Base-by-base conservation (phyloP, 169 alveolate genomes). In the Cryptosporidium muris region DNA sequence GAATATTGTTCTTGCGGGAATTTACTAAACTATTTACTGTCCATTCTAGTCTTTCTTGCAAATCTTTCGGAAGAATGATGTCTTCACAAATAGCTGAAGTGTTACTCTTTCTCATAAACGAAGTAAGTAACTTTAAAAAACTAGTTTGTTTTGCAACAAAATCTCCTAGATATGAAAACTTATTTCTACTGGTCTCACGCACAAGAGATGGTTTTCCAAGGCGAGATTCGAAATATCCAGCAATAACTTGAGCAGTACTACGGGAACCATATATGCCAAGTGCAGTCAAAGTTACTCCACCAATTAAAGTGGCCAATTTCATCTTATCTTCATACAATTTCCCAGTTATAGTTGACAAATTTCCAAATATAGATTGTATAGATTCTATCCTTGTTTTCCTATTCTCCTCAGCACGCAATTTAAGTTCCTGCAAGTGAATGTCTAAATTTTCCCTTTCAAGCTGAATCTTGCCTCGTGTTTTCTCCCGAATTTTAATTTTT, bases 11-110 rank as follows among this genome's bases (percentile, higher is more conserved):
- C 85, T 89, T 92, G 89, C 94, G 95, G 38, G 97, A 91, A 64
- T 94, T 95, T n/a, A 95, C 81, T 43, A 97, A 93, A 4, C 98
- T 95, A 89, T 96, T 95, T n/a, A 97, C 94, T 37, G 98, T 95
- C 95, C 98, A 95, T 54, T 93, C 81, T 16, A 97, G 89, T 48
- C 96, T 88, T 63, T 91, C 94, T 63, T 96, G 95, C 38, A 97
- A 89, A 52, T 92, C 95, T 40, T 88, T 90, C 63, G 94, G 93
- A 25, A 97, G 81, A 1, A 97, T 95, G 3, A 96, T 95, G 64
- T 96, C 92, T 67, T 95, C 97, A 45, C 96, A 82, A 40, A 93
- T 51, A 34, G 82, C 90, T 2, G 80, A 66, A 12, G 52, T 67
- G 81, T 12, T 51, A 80, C 52, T 88, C 81, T 68, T 64, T 63